A percentile compares a stretch with the other conserved stretches of the same genome.
phyloP scores from a whole-genome alignment of 2,329 filamentous ascomycete species.

The Fusarium falciforme region DNA sequence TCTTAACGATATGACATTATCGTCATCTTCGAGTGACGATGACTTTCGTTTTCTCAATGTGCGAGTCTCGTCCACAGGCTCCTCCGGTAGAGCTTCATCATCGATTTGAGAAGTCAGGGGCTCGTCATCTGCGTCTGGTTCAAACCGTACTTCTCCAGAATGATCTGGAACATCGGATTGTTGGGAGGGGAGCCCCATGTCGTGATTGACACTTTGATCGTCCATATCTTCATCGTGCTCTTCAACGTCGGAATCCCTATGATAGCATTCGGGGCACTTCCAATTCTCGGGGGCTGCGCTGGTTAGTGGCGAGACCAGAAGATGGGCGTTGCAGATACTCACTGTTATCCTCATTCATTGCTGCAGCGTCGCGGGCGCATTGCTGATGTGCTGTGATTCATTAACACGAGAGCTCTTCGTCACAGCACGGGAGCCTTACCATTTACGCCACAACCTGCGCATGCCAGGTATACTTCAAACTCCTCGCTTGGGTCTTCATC shows the following conservation, averaged over 20 bases:
- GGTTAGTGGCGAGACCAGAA: slow-evolving; percentile 15
- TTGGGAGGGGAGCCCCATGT: slow-evolving; percentile 40
- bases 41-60: slow-evolving; percentile 87
- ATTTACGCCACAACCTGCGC: slow-evolving; percentile 82
- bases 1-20: slow-evolving; percentile 62
- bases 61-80: slow-evolving; percentile 70
- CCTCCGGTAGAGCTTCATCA: slow-evolving; percentile 16
- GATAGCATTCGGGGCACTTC: slow-evolving; percentile 64
- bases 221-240: slow-evolving; percentile 47
- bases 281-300: slow-evolving; percentile 56
- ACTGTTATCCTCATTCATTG: slow-evolving; percentile 51
- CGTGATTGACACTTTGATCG: slow-evolving; percentile 37
- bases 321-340: slow-evolving; percentile 7
- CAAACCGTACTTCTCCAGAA: slow-evolving; percentile 13
- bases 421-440: slow-evolving; percentile 66
- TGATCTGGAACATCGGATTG: slow-evolving; percentile 39
- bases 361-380: slow-evolving; percentile 79
- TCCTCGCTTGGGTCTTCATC: slow-evolving; percentile 85
- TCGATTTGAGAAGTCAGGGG: slow-evolving; percentile 23
- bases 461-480: slow-evolving; percentile 82
- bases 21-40: slow-evolving; percentile 74
- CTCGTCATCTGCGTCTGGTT: slow-evolving; percentile 19
- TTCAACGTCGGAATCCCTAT: slow-evolving; percentile 47
- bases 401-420: slow-evolving; percentile 49
- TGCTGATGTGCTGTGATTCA: slow-evolving; percentile 82